Conservation (phyloP, 1,284 basidiomycete genomes). For the Crepidotus sp. region DNA sequence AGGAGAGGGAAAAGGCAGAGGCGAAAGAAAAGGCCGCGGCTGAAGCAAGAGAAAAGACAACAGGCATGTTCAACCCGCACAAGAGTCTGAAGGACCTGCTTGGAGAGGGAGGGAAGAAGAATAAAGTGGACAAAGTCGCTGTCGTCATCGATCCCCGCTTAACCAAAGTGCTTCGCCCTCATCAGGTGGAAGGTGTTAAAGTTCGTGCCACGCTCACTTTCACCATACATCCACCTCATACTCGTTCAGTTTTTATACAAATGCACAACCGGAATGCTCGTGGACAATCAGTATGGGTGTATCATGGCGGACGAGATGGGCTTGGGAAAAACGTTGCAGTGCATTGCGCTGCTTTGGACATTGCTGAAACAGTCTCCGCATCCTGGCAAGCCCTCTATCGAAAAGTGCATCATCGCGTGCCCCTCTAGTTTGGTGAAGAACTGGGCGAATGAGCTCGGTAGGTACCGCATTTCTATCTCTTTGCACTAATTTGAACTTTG, state of each 20-base stretch:
- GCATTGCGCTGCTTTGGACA: constrained; percentile 95
- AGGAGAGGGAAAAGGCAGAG: constrained; percentile 61
- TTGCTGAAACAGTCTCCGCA: constrained; percentile 94
- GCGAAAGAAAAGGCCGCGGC: constrained; percentile 54
- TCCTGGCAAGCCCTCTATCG: constrained; percentile 80
- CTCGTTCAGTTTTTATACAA: constrained; percentile 80
- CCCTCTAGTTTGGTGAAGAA: constrained; percentile 96
- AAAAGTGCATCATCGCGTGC: constrained; percentile 97
- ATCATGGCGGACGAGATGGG: constrained; percentile 99
- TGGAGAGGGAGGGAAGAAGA: constrained; percentile 68
- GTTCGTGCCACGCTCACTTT: constrained; percentile 33
- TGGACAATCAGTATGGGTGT: constrained; percentile 89
- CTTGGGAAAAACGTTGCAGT: constrained; percentile 92
- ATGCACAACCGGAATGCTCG: constrained; percentile 89
- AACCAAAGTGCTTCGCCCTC: constrained; percentile 84
- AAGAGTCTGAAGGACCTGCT: constrained; percentile 83
- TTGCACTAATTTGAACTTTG: constrained; percentile 3
- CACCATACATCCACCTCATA: constrained; percentile 11
- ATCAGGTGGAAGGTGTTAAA: constrained; percentile 98
- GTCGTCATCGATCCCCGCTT: constrained; percentile 94
- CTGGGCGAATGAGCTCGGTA: constrained; percentile 96
- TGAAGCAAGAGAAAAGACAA: constrained; percentile 58
- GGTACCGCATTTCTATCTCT: constrained; percentile 21
- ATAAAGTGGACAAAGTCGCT: constrained; percentile 74
- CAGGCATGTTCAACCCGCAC: constrained; percentile 79